A percentile compares a stretch with the other conserved stretches of the same genome.
These are phyloP conservation scores for Pichia sp. DNA, from an alignment of 1,139 yeast genomes.

Conservation along the genomic window DNA sequence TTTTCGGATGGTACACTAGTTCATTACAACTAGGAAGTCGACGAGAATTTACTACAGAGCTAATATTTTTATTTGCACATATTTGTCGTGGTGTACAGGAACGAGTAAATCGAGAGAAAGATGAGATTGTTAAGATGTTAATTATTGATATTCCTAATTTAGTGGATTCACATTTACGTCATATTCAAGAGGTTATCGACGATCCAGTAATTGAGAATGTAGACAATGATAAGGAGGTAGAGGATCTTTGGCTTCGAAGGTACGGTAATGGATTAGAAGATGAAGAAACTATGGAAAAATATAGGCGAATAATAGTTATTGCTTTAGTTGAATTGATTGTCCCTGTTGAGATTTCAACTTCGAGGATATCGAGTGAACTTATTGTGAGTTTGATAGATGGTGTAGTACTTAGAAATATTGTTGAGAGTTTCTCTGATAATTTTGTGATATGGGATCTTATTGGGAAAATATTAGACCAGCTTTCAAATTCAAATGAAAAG, in stretches of 20 bases:
- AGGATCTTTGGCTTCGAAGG: constrained; percentile 12
- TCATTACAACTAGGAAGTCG: constrained; percentile 32
- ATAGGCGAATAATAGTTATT: constrained; percentile 26
- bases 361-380: constrained; percentile 33
- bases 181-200: constrained; percentile 3
- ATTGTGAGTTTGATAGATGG: constrained; percentile 36
- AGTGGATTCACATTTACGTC: constrained; percentile 11
- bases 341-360: constrained; percentile 34
- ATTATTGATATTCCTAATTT: constrained; percentile 31
- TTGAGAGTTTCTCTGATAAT: constrained; percentile 38
- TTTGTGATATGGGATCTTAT: constrained; percentile 39
- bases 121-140: constrained; percentile 35
- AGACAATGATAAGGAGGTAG: constrained; percentile 3
- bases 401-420: constrained; percentile 32
- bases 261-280: constrained; percentile 19
- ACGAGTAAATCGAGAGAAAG: constrained; percentile 18
- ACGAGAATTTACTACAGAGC: constrained; percentile 33
- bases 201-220: constrained; percentile 11
- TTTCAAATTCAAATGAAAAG: neutral
- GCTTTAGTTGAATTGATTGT: constrained; percentile 31
- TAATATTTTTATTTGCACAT: constrained; percentile 33
- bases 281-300: constrained; percentile 29
- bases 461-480: constrained; percentile 25
- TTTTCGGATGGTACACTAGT: constrained; percentile 36
- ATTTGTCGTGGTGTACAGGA: constrained; percentile 33